Percentiles rank a stretch among this genome's conserved stretches.
phyloP scores from a whole-genome alignment of 2,329 filamentous ascomycete species.

The Scleromitrula shiraiana region DNA sequence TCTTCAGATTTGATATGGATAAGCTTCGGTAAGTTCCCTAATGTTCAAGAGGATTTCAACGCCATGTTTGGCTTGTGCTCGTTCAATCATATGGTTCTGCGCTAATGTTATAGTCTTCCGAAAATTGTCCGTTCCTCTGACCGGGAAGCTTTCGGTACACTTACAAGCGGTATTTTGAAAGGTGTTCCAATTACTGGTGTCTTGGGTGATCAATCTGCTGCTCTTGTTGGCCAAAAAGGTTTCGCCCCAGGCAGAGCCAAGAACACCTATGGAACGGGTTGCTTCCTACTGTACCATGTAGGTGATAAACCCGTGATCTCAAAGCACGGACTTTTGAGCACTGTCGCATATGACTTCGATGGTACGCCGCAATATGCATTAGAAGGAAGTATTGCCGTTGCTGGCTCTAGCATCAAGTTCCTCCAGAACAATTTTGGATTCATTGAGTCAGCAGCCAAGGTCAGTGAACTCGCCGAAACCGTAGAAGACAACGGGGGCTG shows the following conservation, averaged over 20 bases:
- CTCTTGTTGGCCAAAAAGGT: slow-evolving; percentile 70
- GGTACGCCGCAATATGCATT: slow-evolving; percentile 64
- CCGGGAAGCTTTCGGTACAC: slow-evolving; percentile 55
- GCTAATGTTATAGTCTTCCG: slow-evolving; percentile 43
- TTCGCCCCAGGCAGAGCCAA: slow-evolving; percentile 71
- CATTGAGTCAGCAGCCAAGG: slow-evolving; percentile 52
- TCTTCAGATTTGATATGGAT: slow-evolving; percentile 62
- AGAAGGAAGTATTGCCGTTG: slow-evolving; percentile 70
- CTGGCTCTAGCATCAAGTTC: slow-evolving; percentile 69
- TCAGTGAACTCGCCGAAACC: slow-evolving; percentile 54
- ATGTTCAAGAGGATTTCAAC: background rate
- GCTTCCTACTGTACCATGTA: slow-evolving; percentile 78
- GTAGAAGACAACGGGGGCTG: slow-evolving; percentile 62
- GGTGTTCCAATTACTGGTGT: slow-evolving; percentile 68
- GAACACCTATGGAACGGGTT: slow-evolving; percentile 81
- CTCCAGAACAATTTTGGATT: slow-evolving; percentile 58
- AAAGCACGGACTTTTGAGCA: slow-evolving; percentile 66
- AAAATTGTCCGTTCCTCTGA: slow-evolving; percentile 73
- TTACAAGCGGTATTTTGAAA: slow-evolving; percentile 53
- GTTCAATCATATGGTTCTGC: no score
- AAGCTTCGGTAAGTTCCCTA: slow-evolving; percentile 29
- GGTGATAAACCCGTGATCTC: slow-evolving; percentile 74
- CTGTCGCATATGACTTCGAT: slow-evolving; percentile 71
- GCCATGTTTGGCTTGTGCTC: no score
- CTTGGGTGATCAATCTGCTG: slow-evolving; percentile 74